Evolutionary conservation across 176 grass and related monocot species (phyloP).

Genomic region (Phoenix roebelenii): DNA sequence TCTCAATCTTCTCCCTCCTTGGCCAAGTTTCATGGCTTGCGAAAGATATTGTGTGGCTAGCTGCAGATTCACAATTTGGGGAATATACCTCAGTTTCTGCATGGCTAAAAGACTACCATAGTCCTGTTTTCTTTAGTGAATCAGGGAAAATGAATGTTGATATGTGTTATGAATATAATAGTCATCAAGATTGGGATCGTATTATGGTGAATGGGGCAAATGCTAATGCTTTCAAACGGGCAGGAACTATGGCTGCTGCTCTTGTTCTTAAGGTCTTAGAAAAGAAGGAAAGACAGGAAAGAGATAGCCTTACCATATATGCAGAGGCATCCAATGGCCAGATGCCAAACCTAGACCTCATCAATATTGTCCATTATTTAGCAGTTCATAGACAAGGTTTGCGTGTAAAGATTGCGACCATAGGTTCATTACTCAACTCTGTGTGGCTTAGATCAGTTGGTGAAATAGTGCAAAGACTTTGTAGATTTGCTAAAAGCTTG

Average conservation of each 20-base stretch:
- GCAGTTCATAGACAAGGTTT: conserved; percentile 96
- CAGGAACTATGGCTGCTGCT: conserved; percentile 86
- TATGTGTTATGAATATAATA: conserved; percentile 17
- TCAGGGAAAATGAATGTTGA: conserved; percentile 17
- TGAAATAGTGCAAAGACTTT: conserved; percentile 57
- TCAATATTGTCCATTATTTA: conserved; percentile 92
- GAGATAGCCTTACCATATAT: conserved; percentile 74
- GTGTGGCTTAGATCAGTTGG: conserved; percentile 50
- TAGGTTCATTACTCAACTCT: conserved; percentile 51
- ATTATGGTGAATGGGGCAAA: conserved; percentile 16
- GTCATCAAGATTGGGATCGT: conserved; percentile 15
- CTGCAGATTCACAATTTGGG: conserved; percentile 77
- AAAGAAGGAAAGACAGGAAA: conserved; percentile 41
- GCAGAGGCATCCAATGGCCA: conserved; percentile 97
- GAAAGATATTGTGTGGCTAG: conserved; percentile 91
- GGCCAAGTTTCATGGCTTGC: conserved; percentile 64
- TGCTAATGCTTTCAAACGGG: conserved; percentile 59
- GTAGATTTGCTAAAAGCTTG: conserved; percentile 56
- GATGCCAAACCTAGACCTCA: conserved; percentile 95
- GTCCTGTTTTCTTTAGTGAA: conserved; percentile 47
- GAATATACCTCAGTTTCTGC: conserved; percentile 67
- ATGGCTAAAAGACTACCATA: conserved; percentile 88
- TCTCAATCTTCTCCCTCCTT: conserved; percentile 83
- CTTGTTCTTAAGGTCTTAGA: conserved; percentile 71
- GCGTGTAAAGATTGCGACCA: conserved; percentile 48